Base-by-base conservation (phyloP, 1,139 yeast genomes). In the Kodamaea suecica region DNA sequence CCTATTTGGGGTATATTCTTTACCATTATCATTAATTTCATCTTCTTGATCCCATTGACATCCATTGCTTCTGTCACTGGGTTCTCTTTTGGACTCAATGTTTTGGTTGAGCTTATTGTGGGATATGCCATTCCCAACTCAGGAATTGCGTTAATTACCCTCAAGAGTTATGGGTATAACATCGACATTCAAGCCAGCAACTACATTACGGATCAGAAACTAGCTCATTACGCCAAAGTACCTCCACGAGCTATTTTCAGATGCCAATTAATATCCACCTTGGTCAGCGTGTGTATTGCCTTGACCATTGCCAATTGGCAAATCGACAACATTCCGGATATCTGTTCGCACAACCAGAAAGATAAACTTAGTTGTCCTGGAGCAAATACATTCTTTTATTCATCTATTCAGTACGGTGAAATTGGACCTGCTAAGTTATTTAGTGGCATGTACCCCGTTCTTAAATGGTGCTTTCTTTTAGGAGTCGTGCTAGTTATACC, bases 51-150 rank as follows among this genome's bases (percentile, higher is more conserved):
- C 59, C 85, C 73, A 38, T 60, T 64, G 41, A 62, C 61, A 29
- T 65, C 62, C 28, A 62, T 77, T 27, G 76, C 66, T 45, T 66
- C 82, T 6, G 66, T 73, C 21, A 75, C 80, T 14, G 84, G 80
- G 28, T 59, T 63, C 41, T 53, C 63, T 16, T 61, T 78, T 40
- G 79, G 80, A 23, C 62, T 78, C 41, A 77, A 78, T 43, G 78
- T 80, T 4, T 57, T 80, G 42, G 78, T 76, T 27, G 84, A 80
- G 52, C 61, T 80, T 45, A 70, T 80, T 40, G 63, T 75, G 34
- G 86, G 86, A 15, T 77, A 77, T 46, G 80, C 81, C 2, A 44
- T 79, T 23, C 84, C 83, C 20, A 83, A 83, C 33, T 77, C 78
- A 38, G 81, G 80, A 29, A 59, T 67, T 33, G 84, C 84, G 2